Percentiles rank a stretch among this genome's conserved stretches.
phyloP scores from a whole-genome alignment of 176 grass and related monocot genomes.

The Olyra latifolia region DNA sequence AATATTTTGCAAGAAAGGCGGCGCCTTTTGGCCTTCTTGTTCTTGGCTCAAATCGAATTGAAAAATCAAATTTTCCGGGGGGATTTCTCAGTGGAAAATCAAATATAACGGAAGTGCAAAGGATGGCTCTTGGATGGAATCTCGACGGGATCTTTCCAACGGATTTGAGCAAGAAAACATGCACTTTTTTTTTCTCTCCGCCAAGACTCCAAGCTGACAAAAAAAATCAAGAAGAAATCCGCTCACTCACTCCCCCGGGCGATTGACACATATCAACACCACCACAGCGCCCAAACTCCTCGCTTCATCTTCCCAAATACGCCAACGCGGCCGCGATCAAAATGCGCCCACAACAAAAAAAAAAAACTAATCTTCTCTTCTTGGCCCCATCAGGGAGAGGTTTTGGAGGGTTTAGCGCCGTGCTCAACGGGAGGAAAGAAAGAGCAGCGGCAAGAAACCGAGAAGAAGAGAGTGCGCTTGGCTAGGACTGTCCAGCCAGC shows the following conservation, averaged over 20 bases:
- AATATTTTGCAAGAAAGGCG: constrained; percentile 14
- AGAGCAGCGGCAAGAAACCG: constrained; percentile 2
- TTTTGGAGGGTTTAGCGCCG: constrained; percentile 50
- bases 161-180: neutral
- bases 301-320: neutral
- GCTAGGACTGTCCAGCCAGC: neutral
- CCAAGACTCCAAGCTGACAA: neutral
- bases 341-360: neutral
- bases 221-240: constrained; percentile 18
- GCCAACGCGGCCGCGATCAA: neutral
- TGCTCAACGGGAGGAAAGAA: constrained; percentile 7
- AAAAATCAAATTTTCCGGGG: neutral
- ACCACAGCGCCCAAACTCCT: neutral
- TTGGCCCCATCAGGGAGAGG: neutral
- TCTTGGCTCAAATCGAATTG: constrained; percentile 15
- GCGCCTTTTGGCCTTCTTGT: constrained; percentile 13
- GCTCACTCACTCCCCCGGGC: neutral
- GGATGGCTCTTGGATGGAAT: constrained; percentile 11
- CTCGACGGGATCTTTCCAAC: constrained; percentile 22
- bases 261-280: neutral
- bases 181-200: neutral
- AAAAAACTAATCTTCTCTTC: no score
- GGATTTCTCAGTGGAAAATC: neutral
- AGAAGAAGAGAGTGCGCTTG: neutral
- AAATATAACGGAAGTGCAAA: constrained; percentile 3